Conservation (phyloP, 208 protist species). For the Crithidia mellificae region DNA sequence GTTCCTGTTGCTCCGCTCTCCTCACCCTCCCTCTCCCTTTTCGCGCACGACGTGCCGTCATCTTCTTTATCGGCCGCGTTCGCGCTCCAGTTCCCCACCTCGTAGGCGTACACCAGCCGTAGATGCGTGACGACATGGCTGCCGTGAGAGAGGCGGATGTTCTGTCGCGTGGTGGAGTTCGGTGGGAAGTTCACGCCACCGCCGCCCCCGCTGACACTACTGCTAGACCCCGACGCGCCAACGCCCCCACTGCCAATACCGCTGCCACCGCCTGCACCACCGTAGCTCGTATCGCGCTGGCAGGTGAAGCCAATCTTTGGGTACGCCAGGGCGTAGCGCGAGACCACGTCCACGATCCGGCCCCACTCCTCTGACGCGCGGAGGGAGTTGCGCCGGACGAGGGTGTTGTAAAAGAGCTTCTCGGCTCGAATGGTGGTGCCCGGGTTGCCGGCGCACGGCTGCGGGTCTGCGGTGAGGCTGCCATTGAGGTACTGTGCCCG, state of each 20-base stretch:
- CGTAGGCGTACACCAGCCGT: conserved; percentile 54
- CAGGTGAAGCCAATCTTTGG: conserved; percentile 76
- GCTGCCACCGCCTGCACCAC: background rate
- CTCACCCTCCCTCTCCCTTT: background rate
- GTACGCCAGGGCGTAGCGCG: conserved; percentile 86
- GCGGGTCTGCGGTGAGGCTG: conserved; percentile 84
- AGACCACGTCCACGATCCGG: conserved; percentile 89
- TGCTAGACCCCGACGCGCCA: too few relatives aligned
- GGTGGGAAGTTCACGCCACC: conserved; percentile 59
- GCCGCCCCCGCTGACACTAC: conserved; percentile 2
- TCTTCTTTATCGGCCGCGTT: background rate
- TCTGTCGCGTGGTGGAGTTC: conserved; percentile 62
- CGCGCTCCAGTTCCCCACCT: conserved; percentile 7
- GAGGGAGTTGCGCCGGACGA: conserved; percentile 74
- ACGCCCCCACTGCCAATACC: too few relatives aligned
- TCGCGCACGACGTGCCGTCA: background rate
- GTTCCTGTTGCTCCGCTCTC: too few relatives aligned
- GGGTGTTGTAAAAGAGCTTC: conserved; percentile 91
- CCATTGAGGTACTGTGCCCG: conserved; percentile 86
- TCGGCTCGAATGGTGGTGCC: conserved; percentile 88
- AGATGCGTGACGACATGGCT: conserved; percentile 53
- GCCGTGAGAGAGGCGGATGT: conserved; percentile 75
- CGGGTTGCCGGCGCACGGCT: conserved; percentile 73
- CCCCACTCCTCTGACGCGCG: conserved; percentile 92
- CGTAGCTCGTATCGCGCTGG: conserved; percentile 38